Evolutionary conservation across 495 filamentous ascomycete genomes (phyloP), one percentile per base, ranked within the genome.

Genomic region (Aspergillus cavernicola): DNA sequence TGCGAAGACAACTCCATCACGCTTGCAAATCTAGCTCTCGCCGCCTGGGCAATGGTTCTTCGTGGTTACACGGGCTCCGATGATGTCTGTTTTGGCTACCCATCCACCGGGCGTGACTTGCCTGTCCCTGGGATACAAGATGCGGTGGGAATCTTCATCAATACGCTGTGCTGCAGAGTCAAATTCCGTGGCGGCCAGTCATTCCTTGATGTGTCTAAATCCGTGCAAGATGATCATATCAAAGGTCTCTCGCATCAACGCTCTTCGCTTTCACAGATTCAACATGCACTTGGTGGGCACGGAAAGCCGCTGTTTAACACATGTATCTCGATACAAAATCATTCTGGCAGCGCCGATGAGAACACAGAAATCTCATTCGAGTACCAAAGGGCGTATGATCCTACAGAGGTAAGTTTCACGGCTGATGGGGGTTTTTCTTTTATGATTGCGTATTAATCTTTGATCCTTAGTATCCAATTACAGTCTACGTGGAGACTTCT

Each of bases 1-100:
- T 82, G 80, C 47, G 66, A 74, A 23, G 57, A 52, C 12, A 61
- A 74, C 23, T 75, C 72, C 1, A 61, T 82, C 2, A 82, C 80
- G 6, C 50, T 80, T 10, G 74, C 78, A 8, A 81, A 74, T 51
- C 48, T 80, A 15, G 69, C 80, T 7, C 68, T 84, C 22, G 67
- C 80, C 24, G 79, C 73, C 7, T 85, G 83, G 83, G 77, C 77
- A 4, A 62, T 85, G 10, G 75, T 83, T 0, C 68, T 85, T 6
- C 70, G 72, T 26, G 61, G 62, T 9, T 80, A 80, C 55, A 81
- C 78, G 1, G 67, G 65, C 1, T 76, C 72, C 4, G 71, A 82
- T 38, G 74, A 80, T 24, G 70, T 85, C n/a, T 80, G 76, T 53
- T 86, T 85, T 55, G 82, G 82, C 3, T 80, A 80, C 41, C 60